Evolutionary conservation across 192 early-diverging fungal species (phyloP).

Genomic region (Spizellomyces punctatus): DNA sequence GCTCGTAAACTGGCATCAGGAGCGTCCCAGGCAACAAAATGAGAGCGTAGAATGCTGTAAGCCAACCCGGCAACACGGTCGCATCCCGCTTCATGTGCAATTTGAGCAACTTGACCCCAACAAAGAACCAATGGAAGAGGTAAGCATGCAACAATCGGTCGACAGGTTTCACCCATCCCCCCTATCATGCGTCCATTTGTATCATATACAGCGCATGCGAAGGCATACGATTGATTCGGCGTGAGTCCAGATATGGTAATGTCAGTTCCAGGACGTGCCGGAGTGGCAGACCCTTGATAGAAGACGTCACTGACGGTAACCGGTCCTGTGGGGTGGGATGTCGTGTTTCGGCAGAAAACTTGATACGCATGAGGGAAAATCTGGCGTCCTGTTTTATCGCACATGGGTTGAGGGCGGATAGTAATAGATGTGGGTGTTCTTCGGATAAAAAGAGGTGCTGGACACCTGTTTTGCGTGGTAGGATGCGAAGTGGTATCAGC

Average conservation of each 20-base stretch:
- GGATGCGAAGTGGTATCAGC: not conserved
- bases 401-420: not conserved
- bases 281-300: conserved; percentile 36
- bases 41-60: conserved; percentile 16
- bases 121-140: conserved; percentile 45
- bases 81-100: conserved; percentile 34
- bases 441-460: conserved; percentile 40
- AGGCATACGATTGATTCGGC: conserved; percentile 36
- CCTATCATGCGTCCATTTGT: conserved; percentile 39
- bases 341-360: conserved; percentile 33
- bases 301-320: conserved; percentile 39
- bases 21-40: conserved; percentile 30
- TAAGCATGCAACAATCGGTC: conserved; percentile 29
- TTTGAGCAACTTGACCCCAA: conserved; percentile 28
- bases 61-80: conserved; percentile 36
- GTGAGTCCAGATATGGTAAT: conserved; percentile 39
- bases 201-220: conserved; percentile 42
- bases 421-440: conserved; percentile 45
- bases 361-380: conserved; percentile 20
- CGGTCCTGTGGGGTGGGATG: not conserved
- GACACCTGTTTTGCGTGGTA: conserved; percentile 28
- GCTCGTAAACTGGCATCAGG: conserved; percentile 17
- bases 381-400: too few species aligned
- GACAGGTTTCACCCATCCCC: conserved; percentile 40
- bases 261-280: conserved; percentile 25